Percentiles rank a stretch among this genome's conserved stretches.
Evolutionary conservation across 805 yeast genomes (phyloP).

Genomic region (Lipomyces orientalis): DNA sequence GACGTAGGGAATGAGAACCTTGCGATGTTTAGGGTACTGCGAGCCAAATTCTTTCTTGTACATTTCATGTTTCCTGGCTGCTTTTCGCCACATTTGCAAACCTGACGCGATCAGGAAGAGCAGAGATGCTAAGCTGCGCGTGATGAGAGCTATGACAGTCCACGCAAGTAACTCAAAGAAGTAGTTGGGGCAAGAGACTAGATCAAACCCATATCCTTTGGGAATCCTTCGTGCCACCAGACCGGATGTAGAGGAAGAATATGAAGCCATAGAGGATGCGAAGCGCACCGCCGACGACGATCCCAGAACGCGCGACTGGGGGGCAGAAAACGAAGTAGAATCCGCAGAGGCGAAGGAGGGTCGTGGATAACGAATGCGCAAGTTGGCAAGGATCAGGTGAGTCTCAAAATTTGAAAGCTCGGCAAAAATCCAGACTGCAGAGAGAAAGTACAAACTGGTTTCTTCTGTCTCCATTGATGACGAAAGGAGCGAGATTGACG

Average conservation of each 20-base stretch:
- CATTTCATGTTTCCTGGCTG: constrained; percentile 77
- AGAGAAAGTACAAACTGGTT: constrained; percentile 30
- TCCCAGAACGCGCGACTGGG: not conserved
- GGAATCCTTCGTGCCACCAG: constrained; percentile 67
- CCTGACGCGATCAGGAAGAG: constrained; percentile 73
- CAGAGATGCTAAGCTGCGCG: constrained; percentile 64
- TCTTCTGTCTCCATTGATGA: constrained; percentile 26
- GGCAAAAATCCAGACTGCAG: constrained; percentile 56
- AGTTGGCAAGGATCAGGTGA: constrained; percentile 64
- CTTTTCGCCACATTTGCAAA: constrained; percentile 90
- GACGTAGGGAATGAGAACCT: constrained; percentile 78
- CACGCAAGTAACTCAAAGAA: constrained; percentile 83
- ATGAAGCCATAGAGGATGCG: constrained; percentile 18
- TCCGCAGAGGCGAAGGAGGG: constrained; percentile 3
- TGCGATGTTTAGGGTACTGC: constrained; percentile 78
- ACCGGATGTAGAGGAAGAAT: not conserved
- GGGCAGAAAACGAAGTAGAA: not conserved
- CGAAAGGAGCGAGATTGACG: constrained; percentile 21
- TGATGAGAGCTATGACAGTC: constrained; percentile 70
- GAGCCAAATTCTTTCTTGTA: constrained; percentile 73
- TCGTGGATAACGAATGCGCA: constrained; percentile 61
- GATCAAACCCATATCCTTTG: constrained; percentile 79
- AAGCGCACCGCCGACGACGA: constrained; percentile 11
- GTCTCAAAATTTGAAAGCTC: constrained; percentile 76
- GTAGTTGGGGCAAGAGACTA: constrained; percentile 92